Evolutionary conservation across 139 green algal species (phyloP).

Genomic region (Tetraselmis striata): DNA sequence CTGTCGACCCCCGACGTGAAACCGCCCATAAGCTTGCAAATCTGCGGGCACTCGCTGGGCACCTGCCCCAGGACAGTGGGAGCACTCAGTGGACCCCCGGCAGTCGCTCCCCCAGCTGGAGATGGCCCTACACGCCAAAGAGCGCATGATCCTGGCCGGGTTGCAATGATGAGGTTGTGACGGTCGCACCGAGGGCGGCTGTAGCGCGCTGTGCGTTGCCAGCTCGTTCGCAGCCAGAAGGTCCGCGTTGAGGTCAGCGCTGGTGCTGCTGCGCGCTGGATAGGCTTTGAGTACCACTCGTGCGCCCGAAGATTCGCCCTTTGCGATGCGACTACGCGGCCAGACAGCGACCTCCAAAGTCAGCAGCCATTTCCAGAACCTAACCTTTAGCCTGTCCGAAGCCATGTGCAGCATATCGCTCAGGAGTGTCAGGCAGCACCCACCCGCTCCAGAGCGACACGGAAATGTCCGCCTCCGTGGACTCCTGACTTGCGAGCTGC

Average conservation of each 20-base stretch:
- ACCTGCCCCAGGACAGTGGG: no score
- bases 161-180: no score
- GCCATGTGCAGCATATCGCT: no score
- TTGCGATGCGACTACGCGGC: not conserved
- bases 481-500: not conserved
- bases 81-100: no score
- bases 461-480: not conserved
- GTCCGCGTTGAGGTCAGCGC: slow-evolving; percentile 15
- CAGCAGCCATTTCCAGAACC: no score
- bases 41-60: not conserved
- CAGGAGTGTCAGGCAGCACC: no score
- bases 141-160: no score
- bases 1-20: not conserved
- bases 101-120: no score
- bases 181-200: slow-evolving; percentile 13
- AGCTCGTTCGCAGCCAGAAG: slow-evolving; percentile 28
- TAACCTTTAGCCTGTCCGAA: no score
- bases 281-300: slow-evolving; percentile 16
- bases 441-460: not conserved
- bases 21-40: slow-evolving; percentile 22
- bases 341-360: no score
- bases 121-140: no score
- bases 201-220: slow-evolving; percentile 15
- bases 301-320: not conserved
- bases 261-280: not conserved